A percentile compares a stretch with the other conserved stretches of the same genome.
These are phyloP conservation scores for Emericellopsis terricola DNA, from an alignment of 495 filamentous ascomycete species.

Conservation along the genomic window DNA sequence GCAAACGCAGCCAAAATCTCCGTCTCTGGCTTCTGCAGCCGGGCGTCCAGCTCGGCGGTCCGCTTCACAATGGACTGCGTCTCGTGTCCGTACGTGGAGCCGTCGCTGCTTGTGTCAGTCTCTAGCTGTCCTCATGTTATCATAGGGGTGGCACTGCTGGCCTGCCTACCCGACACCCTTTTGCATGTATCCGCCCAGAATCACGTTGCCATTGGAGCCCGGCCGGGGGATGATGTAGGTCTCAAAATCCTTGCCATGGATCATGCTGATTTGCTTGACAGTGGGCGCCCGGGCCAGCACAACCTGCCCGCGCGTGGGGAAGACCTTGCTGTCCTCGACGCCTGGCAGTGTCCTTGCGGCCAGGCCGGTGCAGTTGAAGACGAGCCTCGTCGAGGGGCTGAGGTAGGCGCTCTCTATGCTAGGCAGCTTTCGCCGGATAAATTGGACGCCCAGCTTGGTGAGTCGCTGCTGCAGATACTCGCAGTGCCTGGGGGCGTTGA, in stretches of 20 bases:
- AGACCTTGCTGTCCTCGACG: conserved; percentile 12
- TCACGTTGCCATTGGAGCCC: conserved; percentile 12
- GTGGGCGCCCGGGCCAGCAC: conserved; percentile 17
- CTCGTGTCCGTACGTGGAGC: conserved; percentile 7
- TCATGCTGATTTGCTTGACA: conserved; percentile 13
- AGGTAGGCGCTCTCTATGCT: conserved; percentile 10
- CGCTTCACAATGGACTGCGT: conserved; percentile 13
- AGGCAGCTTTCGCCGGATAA: conserved; percentile 8
- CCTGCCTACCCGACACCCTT: conserved; percentile 7
- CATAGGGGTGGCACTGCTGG: neutral
- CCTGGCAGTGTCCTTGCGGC: conserved; percentile 9
- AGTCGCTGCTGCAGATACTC: conserved; percentile 6
- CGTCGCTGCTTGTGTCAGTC: conserved; percentile 4
- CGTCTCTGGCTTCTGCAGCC: conserved; percentile 5
- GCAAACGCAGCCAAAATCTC: conserved; percentile 10
- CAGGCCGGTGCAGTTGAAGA: conserved; percentile 16
- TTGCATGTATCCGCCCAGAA: conserved; percentile 16
- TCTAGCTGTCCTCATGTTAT: conserved; percentile 1
- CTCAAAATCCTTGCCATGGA: conserved; percentile 16
- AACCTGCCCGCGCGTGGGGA: conserved; percentile 21
- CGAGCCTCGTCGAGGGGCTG: conserved; percentile 9
- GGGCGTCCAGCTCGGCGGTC: conserved; percentile 8
- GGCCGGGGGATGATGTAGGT: conserved; percentile 19
- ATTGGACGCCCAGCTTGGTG: conserved; percentile 8
- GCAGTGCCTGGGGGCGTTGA: conserved; percentile 14